Percentiles rank a stretch among this genome's conserved stretches.
phyloP scores from a whole-genome alignment of 192 early-diverging fungal genomes.

The Fimicolochytrium jonesii region DNA sequence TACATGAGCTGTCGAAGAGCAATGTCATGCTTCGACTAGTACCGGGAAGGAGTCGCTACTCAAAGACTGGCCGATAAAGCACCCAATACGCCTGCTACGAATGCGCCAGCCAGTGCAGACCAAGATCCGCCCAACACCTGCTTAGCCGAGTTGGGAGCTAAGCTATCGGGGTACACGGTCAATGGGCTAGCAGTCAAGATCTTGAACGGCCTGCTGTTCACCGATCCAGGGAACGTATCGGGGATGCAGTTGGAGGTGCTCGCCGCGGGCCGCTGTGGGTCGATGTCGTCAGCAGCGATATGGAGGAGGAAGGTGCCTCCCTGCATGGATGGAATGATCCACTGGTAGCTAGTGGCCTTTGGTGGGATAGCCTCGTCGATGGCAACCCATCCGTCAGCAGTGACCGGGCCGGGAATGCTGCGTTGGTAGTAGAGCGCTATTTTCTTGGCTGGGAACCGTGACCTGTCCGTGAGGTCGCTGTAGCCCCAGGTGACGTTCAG shows the following conservation, averaged over 20 bases:
- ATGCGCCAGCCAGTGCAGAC: no score
- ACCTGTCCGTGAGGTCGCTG: constrained; percentile 13
- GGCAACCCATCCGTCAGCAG: constrained; percentile 11
- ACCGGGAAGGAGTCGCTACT: no score
- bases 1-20: no score
- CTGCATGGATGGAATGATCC: constrained; percentile 19
- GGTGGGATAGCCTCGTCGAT: not conserved
- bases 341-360: constrained; percentile 1
- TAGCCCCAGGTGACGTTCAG: constrained; percentile 32
- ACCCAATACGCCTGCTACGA: no score
- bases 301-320: constrained; percentile 20
- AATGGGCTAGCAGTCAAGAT: constrained; percentile 14
- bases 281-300: constrained; percentile 25
- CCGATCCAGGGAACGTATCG: constrained; percentile 13
- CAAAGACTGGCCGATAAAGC: no score
- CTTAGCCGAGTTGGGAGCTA: constrained; percentile 19
- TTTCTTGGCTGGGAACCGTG: constrained; percentile 10
- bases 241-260: constrained; percentile 6
- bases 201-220: constrained; percentile 3
- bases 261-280: constrained; percentile 5
- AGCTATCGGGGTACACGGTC: not conserved
- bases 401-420: not conserved
- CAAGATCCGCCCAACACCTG: no score
- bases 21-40: no score
- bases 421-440: constrained; percentile 23